Percentiles rank a stretch among this genome's conserved stretches.
Conservation (phyloP, 2,329 filamentous ascomycete species). For the Clonostachys sp. region DNA sequence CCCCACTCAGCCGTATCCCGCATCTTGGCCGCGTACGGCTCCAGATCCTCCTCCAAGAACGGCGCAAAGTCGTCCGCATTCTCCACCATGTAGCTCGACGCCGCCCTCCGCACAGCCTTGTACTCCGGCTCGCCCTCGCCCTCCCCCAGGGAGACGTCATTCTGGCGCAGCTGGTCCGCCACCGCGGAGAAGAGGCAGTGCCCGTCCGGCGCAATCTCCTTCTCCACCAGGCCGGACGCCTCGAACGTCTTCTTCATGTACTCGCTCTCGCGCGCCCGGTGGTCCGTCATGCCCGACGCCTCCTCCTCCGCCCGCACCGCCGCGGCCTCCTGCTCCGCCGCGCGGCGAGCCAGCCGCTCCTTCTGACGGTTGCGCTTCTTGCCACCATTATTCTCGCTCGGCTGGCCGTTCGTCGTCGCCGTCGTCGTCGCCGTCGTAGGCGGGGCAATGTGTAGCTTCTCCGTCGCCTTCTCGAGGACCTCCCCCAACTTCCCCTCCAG, state of each 20-base stretch:
- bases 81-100: conserved; percentile 70
- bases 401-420: neutral
- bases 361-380: conserved; percentile 91
- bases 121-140: conserved; percentile 43
- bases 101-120: conserved; percentile 61
- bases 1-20: conserved; percentile 92
- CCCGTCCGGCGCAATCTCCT: conserved; percentile 82
- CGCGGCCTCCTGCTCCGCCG: conserved; percentile 74
- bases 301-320: conserved; percentile 67
- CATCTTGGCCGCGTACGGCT: conserved; percentile 70
- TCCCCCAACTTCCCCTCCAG: conserved; percentile 9
- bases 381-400: conserved; percentile 6
- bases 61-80: conserved; percentile 79
- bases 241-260: conserved; percentile 67
- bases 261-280: conserved; percentile 63
- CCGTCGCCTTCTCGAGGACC: conserved; percentile 9
- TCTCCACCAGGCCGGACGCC: conserved; percentile 61
- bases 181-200: conserved; percentile 94
- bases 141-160: conserved; percentile 34
- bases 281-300: conserved; percentile 69
- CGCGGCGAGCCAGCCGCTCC: conserved; percentile 82
- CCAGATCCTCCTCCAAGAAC: conserved; percentile 80
- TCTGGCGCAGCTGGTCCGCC: conserved; percentile 70
- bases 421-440: neutral
- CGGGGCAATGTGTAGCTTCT: conserved; percentile 10